A percentile compares a stretch with the other conserved stretches of the same genome.
These are phyloP conservation scores for Cladophialophora bantiana DNA, from an alignment of 2,329 filamentous ascomycete species.

Conservation along the genomic window DNA sequence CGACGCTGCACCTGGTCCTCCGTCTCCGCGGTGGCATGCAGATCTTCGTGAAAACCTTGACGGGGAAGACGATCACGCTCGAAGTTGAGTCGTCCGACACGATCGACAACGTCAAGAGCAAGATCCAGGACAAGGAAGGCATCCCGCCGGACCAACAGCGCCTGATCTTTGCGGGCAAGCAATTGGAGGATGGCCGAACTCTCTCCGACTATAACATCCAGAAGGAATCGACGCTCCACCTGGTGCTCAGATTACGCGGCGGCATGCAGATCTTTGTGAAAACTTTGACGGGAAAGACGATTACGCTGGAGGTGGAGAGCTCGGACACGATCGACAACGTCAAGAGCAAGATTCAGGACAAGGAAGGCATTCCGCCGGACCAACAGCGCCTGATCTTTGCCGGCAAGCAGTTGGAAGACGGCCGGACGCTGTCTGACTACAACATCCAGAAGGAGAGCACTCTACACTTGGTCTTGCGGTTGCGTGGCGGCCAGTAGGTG, in stretches of 20 bases:
- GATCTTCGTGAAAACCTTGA: conserved; percentile 65
- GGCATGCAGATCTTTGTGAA: conserved; percentile 88
- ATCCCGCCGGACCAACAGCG: conserved; percentile 96
- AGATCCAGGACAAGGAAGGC: conserved; percentile 82
- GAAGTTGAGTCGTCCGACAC: conserved; percentile 90
- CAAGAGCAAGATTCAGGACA: conserved; percentile 78
- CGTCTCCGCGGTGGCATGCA: conserved; percentile 82
- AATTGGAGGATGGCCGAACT: conserved; percentile 89
- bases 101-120: conserved; percentile 92
- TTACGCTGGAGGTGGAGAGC: conserved; percentile 71
- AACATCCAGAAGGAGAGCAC: conserved; percentile 69
- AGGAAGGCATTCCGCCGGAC: conserved; percentile 77
- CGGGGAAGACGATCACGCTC: conserved; percentile 90
- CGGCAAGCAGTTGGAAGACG: conserved; percentile 68
- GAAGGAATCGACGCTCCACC: conserved; percentile 82
- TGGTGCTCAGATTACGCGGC: conserved; percentile 81
- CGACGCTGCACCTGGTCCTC: conserved; percentile 82
- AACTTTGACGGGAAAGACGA: conserved; percentile 77
- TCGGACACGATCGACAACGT: conserved; percentile 75
- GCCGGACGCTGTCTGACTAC: conserved; percentile 61
- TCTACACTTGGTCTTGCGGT: conserved; percentile 68
- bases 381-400: conserved; percentile 75
- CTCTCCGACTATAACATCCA: conserved; percentile 97
- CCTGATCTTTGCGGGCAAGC: conserved; percentile 91
- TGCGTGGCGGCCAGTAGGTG: conserved; percentile 58